Percentiles rank a stretch among this genome's conserved stretches.
Conservation (phyloP, 2,329 filamentous ascomycete species). For the Cladosporium austrohemisphaericum region DNA sequence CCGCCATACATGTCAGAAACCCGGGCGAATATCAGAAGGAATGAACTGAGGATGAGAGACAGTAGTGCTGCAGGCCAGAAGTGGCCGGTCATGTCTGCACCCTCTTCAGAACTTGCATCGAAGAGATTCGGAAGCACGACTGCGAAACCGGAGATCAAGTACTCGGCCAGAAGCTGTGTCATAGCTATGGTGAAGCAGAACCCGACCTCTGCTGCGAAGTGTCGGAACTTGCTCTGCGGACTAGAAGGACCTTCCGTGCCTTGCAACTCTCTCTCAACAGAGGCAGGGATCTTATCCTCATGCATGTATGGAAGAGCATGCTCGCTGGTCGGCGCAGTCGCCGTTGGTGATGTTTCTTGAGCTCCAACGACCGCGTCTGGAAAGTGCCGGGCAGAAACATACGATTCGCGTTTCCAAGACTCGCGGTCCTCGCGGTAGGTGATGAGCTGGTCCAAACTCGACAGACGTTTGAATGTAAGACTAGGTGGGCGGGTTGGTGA, state of each 20-base stretch:
- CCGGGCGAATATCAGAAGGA: constrained; percentile 32
- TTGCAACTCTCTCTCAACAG: not conserved
- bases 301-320: not conserved
- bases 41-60: constrained; percentile 33
- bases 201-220: constrained; percentile 29
- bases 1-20: constrained; percentile 36
- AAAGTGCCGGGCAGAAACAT: not conserved
- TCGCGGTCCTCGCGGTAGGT: constrained; percentile 31
- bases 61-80: constrained; percentile 37
- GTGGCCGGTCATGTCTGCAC: constrained; percentile 22
- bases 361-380: not conserved
- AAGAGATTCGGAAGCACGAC: constrained; percentile 32
- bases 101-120: constrained; percentile 9
- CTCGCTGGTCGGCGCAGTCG: not conserved
- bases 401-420: constrained; percentile 10
- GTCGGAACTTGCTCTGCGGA: constrained; percentile 27
- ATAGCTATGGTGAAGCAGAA: constrained; percentile 36
- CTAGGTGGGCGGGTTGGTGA: constrained; percentile 18
- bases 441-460: constrained; percentile 32
- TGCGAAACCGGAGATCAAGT: constrained; percentile 36
- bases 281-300: not conserved
- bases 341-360: not conserved
- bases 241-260: not conserved
- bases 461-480: constrained; percentile 25
- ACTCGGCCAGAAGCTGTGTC: constrained; percentile 36